Percentiles rank a stretch among this genome's conserved stretches.
Conservation (phyloP, 2,329 filamentous ascomycete genomes). For the Colletotrichum sp. region DNA sequence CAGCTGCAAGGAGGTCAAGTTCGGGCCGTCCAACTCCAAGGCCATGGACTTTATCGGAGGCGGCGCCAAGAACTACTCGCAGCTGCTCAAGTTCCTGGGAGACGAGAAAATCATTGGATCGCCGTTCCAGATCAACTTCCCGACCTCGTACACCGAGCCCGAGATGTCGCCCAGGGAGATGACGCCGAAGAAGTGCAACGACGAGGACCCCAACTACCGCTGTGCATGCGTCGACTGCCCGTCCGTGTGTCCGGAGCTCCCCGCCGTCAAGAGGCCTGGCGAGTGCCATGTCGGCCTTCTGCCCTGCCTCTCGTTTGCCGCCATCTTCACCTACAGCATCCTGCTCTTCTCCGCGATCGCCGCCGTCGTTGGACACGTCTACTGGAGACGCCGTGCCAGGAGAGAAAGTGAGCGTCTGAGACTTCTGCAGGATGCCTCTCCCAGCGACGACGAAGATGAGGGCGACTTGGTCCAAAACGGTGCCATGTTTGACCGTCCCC, state of each 20-base stretch:
- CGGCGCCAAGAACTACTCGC: slow-evolving; percentile 86
- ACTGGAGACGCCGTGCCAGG: slow-evolving; percentile 75
- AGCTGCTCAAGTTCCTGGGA: slow-evolving; percentile 89
- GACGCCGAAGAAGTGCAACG: slow-evolving; percentile 85
- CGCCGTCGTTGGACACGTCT: slow-evolving; percentile 74
- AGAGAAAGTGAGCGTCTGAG: slow-evolving; percentile 83
- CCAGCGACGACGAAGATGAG: slow-evolving; percentile 93
- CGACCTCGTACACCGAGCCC: slow-evolving; percentile 62
- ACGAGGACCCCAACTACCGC: slow-evolving; percentile 81
- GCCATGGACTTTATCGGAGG: slow-evolving; percentile 97
- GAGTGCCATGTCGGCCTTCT: slow-evolving; percentile 84
- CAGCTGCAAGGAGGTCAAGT: slow-evolving; percentile 99
- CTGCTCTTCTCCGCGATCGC: slow-evolving; percentile 72
- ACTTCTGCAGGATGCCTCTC: slow-evolving; percentile 81
- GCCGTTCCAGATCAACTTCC: slow-evolving; percentile 98
- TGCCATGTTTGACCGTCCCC: slow-evolving; percentile 79
- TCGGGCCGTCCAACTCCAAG: slow-evolving; percentile 89
- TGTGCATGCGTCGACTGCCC: slow-evolving; percentile 96
- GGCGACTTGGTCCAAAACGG: slow-evolving; percentile 80
- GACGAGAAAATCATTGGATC: slow-evolving; percentile 91
- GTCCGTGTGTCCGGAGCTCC: slow-evolving; percentile 81
- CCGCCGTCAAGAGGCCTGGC: slow-evolving; percentile 71
- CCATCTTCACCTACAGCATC: slow-evolving; percentile 84
- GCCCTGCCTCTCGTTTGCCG: slow-evolving; percentile 93
- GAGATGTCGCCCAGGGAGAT: slow-evolving; percentile 77